Evolutionary conservation across 1,284 basidiomycete genomes (phyloP).

Genomic region (Pulveroboletus sp.): DNA sequence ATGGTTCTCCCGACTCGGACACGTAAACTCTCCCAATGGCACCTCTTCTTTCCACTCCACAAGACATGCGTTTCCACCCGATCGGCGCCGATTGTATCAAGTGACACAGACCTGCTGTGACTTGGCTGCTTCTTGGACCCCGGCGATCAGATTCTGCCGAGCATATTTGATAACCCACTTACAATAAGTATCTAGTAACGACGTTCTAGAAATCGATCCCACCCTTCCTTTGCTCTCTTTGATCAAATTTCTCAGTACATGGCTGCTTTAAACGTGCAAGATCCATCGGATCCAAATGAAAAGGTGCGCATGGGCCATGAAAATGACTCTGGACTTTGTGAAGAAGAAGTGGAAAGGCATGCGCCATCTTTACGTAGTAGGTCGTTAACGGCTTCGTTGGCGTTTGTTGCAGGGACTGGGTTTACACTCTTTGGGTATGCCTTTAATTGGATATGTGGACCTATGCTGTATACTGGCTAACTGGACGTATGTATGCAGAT

Average conservation of each 20-base stretch:
- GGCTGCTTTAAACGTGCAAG: conserved; percentile 7
- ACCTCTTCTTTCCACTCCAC: neutral
- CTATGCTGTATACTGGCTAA: conserved; percentile 2
- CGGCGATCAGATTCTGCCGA: conserved; percentile 7
- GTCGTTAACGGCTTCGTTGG: conserved; percentile 27
- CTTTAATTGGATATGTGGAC: neutral
- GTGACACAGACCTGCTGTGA: conserved; percentile 2
- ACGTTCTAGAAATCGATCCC: neutral
- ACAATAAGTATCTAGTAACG: conserved; percentile 6
- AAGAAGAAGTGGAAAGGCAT: conserved; percentile 27
- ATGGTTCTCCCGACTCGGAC: too few relatives aligned
- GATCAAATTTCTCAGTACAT: conserved; percentile 5
- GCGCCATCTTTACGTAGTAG: conserved; percentile 28
- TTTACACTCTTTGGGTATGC: conserved; percentile 37
- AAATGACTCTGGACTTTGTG: neutral
- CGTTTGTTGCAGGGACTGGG: conserved; percentile 33
- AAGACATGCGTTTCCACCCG: neutral
- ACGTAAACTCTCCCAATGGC: neutral
- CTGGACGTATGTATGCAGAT: conserved; percentile 16
- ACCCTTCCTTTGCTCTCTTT: neutral
- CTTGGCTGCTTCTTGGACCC: conserved; percentile 8
- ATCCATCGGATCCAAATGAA: conserved; percentile 13
- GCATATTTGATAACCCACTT: conserved; percentile 1
- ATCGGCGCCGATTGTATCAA: conserved; percentile 8
- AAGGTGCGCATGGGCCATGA: neutral